phyloP scores from a whole-genome alignment of 768 basidiomycete genomes.

The Kwoniella botswanensis region DNA sequence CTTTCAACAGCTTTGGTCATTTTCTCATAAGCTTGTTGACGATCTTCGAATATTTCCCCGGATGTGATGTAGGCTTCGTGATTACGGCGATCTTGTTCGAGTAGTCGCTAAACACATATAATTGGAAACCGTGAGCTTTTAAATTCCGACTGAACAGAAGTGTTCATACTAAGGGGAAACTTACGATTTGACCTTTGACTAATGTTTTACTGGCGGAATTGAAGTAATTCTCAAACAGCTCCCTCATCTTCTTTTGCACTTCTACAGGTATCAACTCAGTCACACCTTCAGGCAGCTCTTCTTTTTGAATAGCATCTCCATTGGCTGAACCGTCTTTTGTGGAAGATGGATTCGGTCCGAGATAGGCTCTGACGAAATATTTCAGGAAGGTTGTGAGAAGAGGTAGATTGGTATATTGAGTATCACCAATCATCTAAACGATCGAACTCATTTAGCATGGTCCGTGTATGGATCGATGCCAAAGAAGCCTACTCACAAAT shows the following conservation, averaged over 20 bases:
- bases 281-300: conserved; percentile 51
- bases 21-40: conserved; percentile 98
- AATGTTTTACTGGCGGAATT: conserved; percentile 89
- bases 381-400: conserved; percentile 91
- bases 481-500: conserved; percentile 65
- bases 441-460: not conserved
- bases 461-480: not conserved
- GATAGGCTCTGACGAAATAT: conserved; percentile 83
- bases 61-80: conserved; percentile 99
- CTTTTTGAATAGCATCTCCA: not conserved
- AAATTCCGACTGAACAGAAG: not conserved
- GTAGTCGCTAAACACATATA: conserved; percentile 69
- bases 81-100: conserved; percentile 95
- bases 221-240: conserved; percentile 92
- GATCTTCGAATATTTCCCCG: conserved; percentile 98
- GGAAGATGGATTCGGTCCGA: conserved; percentile 63
- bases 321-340: conserved; percentile 8
- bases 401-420: conserved; percentile 82
- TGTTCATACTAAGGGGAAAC: conserved; percentile 32
- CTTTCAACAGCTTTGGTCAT: conserved; percentile 97
- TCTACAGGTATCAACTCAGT: conserved; percentile 84
- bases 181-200: conserved; percentile 84
- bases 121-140: not conserved
- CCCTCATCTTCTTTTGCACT: conserved; percentile 83
- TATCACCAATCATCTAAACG: conserved; percentile 80